Percentiles rank a stretch among this genome's conserved stretches.
These are phyloP conservation scores for Pseudogymnoascus destructans DNA, from an alignment of 2,329 filamentous ascomycete species.

Conservation along the genomic window DNA sequence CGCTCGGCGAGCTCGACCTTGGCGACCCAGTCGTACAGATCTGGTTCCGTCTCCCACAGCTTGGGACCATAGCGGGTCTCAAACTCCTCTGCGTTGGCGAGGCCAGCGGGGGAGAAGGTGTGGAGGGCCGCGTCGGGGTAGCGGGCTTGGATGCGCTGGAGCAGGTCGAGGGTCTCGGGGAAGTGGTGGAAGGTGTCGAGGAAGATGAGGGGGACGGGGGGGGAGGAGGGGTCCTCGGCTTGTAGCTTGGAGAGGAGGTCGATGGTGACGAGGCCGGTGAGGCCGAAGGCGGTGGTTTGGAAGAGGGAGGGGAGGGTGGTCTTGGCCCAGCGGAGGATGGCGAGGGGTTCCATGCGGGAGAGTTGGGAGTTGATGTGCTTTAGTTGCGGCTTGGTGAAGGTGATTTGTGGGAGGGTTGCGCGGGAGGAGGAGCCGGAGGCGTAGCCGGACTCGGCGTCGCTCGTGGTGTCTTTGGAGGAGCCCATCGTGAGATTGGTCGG, in stretches of 20 bases:
- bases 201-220: constrained; percentile 57
- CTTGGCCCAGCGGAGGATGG: constrained; percentile 85
- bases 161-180: constrained; percentile 58
- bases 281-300: constrained; percentile 72
- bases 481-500: neutral
- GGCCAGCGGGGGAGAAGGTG: constrained; percentile 75
- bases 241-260: constrained; percentile 74
- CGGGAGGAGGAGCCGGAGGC: constrained; percentile 49
- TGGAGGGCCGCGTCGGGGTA: constrained; percentile 76
- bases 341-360: constrained; percentile 75
- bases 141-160: constrained; percentile 58
- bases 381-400: constrained; percentile 78
- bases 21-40: constrained; percentile 91
- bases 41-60: constrained; percentile 73
- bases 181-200: constrained; percentile 79
- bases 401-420: constrained; percentile 56
- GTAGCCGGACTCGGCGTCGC: constrained; percentile 69
- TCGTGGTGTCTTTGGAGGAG: constrained; percentile 16
- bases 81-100: constrained; percentile 62
- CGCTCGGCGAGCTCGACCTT: constrained; percentile 95
- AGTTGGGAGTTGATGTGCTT: constrained; percentile 84
- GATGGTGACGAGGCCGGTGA: constrained; percentile 68
- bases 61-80: constrained; percentile 67
- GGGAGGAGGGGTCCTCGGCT: constrained; percentile 45
- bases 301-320: constrained; percentile 80